phyloP scores from a whole-genome alignment of 2,329 filamentous ascomycete species.

The Paracoccidioides lutzii region DNA sequence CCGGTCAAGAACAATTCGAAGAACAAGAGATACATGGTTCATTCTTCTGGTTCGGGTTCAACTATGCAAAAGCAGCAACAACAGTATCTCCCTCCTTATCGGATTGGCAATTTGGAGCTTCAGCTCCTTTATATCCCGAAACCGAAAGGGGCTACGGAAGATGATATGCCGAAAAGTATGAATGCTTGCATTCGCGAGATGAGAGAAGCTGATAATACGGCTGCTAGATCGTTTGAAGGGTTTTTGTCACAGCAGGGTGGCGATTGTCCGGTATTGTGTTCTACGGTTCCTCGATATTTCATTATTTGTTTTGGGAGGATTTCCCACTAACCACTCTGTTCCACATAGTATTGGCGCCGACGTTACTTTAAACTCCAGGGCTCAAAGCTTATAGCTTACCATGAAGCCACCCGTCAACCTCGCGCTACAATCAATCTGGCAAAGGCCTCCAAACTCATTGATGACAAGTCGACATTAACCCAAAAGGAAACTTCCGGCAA shows the following conservation, averaged over 20 bases:
- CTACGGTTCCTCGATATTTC: constrained; percentile 11
- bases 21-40: constrained; percentile 66
- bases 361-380: constrained; percentile 93
- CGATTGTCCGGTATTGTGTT: constrained; percentile 74
- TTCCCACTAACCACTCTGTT: constrained; percentile 27
- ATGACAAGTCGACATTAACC: constrained; percentile 71
- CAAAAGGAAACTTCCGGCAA: constrained; percentile 71
- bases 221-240: constrained; percentile 70
- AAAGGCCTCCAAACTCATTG: constrained; percentile 85
- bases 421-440: constrained; percentile 92
- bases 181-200: constrained; percentile 89
- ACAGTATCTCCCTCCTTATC: constrained; percentile 64
- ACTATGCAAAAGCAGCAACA: constrained; percentile 36
- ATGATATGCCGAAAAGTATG: constrained; percentile 99
- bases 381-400: constrained; percentile 84
- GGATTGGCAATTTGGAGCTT: constrained; percentile 84
- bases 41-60: constrained; percentile 41
- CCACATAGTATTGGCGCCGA: constrained; percentile 76
- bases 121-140: constrained; percentile 92
- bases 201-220: constrained; percentile 72
- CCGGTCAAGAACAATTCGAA: constrained; percentile 66
- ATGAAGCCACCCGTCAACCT: constrained; percentile 88
- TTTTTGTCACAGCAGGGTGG: constrained; percentile 91
- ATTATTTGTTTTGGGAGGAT: background rate
- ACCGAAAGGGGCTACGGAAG: constrained; percentile 72